Base-by-base conservation (phyloP, 2,329 filamentous ascomycete genomes). In the Ciborinia camelliae region DNA sequence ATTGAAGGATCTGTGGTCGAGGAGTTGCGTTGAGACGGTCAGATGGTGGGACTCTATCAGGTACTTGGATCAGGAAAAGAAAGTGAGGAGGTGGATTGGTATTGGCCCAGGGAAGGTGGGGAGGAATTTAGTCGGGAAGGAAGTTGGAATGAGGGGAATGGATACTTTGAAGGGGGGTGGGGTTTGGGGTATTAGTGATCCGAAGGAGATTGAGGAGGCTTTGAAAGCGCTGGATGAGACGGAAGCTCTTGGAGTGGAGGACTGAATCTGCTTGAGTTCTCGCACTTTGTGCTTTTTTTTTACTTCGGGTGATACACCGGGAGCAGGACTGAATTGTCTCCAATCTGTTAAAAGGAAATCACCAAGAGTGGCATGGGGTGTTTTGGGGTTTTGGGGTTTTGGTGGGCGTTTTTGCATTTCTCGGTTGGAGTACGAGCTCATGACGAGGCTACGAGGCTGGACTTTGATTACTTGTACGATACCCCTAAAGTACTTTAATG, bases 41-140 rank as follows among this genome's bases (percentile, higher is more conserved):
- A 83, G 86, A 66, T 98, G 94, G 94, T 97, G 93, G 88, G 91
- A 96, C 71, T 95, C 91, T 72, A 93, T 98, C 72, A 87, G 86
- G 70, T 97, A 96, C 73, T 80, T 97, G 58, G 91, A 97, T 75
- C 88, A 95, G 75, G 87, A 95, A 72, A 85, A 89, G 73, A 88
- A 88, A 68, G 90, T 97, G 23, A 83, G 88, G 71, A 82, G 93
- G 64, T 97, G 94, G 90, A 84, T 98, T 58, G 94, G 94, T 51
- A 91, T 98, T 68, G 94, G 94, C 0, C 94, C 94, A 0, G 94
- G 94, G 6, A 96, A 96, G 76, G 94, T 98, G 2, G 94, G 94
- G 0, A 84, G 93, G 65, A 97, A 97, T 75, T 81, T 98, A 9
- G 93, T 98, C 1, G 92, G 93, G 15, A 97, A 97, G 77, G 94